These are phyloP conservation scores for Colletotrichum cereale DNA, from an alignment of 2,329 filamentous ascomycete species.

Conservation along the genomic window DNA sequence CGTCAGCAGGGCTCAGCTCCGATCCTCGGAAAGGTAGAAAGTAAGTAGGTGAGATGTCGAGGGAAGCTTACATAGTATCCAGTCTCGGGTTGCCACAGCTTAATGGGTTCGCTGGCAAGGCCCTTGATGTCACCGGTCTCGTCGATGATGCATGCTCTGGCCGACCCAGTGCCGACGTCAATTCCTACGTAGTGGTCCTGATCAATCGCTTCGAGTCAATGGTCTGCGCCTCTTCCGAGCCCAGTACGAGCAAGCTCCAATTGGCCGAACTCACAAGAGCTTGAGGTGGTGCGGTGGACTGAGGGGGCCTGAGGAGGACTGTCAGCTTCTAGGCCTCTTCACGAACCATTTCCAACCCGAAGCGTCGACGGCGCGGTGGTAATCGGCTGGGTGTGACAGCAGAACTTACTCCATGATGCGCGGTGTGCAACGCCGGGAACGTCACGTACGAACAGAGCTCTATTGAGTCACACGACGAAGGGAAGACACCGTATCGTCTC, in stretches of 20 bases:
- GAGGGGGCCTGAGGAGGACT: conserved; percentile 18
- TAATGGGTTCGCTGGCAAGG: conserved; percentile 80
- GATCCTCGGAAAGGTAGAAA: background rate
- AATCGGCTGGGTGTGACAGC: background rate
- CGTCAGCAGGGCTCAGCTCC: conserved; percentile 12
- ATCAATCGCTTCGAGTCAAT: conserved; percentile 13
- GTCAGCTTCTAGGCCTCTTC: background rate
- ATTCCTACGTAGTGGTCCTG: conserved; percentile 82
- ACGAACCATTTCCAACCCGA: background rate
- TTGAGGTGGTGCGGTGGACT: conserved; percentile 27
- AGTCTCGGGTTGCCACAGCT: conserved; percentile 82
- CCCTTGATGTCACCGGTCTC: conserved; percentile 87
- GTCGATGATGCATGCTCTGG: conserved; percentile 95
- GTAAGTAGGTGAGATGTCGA: background rate
- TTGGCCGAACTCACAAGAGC: conserved; percentile 31
- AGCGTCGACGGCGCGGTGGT: background rate
- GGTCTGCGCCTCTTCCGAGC: background rate
- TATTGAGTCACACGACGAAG: background rate
- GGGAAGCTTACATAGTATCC: conserved; percentile 75
- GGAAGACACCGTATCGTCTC: background rate
- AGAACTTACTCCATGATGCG: conserved; percentile 35
- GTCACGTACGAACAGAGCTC: conserved; percentile 10
- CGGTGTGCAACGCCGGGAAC: background rate
- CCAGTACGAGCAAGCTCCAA: background rate
- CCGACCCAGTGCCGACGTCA: conserved; percentile 96